A percentile compares a stretch with the other conserved stretches of the same genome.
phyloP scores from a whole-genome alignment of 2,329 filamentous ascomycete species.

The Aspergillus sp. region DNA sequence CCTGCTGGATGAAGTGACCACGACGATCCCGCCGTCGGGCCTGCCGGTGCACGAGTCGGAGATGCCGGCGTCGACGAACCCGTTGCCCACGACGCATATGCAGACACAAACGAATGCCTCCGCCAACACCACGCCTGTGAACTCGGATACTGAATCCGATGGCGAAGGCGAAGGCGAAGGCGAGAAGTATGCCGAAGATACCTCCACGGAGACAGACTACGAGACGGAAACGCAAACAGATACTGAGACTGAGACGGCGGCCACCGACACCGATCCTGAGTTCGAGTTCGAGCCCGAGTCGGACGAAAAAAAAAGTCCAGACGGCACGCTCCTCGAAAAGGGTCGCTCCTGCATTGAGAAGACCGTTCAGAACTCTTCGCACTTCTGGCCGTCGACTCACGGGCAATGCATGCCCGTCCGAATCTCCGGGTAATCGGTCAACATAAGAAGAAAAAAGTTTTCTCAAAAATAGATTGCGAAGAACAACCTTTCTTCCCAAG shows the following conservation, averaged over 20 bases:
- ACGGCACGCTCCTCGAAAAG: slow-evolving; percentile 22
- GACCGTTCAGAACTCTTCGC: slow-evolving; percentile 20
- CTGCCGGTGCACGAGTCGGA: not conserved
- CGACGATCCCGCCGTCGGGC: not conserved
- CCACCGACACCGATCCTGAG: slow-evolving; percentile 5
- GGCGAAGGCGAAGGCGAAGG: not conserved
- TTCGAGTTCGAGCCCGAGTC: not conserved
- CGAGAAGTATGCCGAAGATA: slow-evolving; percentile 11
- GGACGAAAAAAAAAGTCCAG: slow-evolving; percentile 10
- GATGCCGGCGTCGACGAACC: not conserved
- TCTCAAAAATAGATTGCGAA: not conserved
- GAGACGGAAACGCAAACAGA: slow-evolving; percentile 5
- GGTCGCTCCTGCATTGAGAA: slow-evolving; percentile 29
- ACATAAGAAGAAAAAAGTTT: not conserved
- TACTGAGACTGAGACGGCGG: not conserved
- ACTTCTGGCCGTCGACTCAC: slow-evolving; percentile 25
- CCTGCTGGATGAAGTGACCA: not conserved
- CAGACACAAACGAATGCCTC: not conserved
- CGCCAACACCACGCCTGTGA: not conserved
- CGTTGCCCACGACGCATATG: not conserved
- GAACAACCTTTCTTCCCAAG: no score
- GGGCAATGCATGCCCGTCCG: slow-evolving; percentile 22
- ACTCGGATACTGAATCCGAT: not conserved
- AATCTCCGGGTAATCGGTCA: slow-evolving; percentile 15
- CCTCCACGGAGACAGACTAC: not conserved